Percentiles rank a stretch among this genome's conserved stretches.
phyloP scores from a whole-genome alignment of 495 filamentous ascomycete species.

The Usnea hakonensis region DNA sequence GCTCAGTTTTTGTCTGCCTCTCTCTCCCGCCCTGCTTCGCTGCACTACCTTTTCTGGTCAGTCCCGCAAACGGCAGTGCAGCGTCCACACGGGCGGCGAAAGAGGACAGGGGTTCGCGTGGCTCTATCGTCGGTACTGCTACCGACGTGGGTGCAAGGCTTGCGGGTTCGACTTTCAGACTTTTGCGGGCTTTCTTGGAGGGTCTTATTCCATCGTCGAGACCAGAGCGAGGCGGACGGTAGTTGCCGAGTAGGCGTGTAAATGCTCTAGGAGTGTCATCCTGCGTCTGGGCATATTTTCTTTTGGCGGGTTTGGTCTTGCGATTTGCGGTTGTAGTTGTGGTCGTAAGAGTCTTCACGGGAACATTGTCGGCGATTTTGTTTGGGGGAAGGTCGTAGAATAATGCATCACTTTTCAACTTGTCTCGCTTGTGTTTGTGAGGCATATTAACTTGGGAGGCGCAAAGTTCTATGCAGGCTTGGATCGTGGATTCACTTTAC shows the following conservation, averaged over 20 bases:
- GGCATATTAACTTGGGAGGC: conserved; percentile 48
- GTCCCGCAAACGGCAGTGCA: conserved; percentile 62
- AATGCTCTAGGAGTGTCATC: conserved; percentile 88
- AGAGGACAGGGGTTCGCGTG: conserved; percentile 73
- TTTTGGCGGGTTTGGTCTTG: conserved; percentile 40
- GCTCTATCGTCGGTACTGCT: conserved; percentile 59
- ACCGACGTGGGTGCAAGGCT: conserved; percentile 11
- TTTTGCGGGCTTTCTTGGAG: conserved; percentile 23
- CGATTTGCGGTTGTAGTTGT: conserved; percentile 25
- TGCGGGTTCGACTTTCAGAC: conserved; percentile 5
- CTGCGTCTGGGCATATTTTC: conserved; percentile 41
- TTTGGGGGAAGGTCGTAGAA: conserved; percentile 72
- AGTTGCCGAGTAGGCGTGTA: conserved; percentile 66
- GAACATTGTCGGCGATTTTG: conserved; percentile 60
- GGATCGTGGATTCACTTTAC: too few species aligned
- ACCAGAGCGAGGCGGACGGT: conserved; percentile 45
- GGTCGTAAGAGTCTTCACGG: conserved; percentile 34
- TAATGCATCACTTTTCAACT: conserved; percentile 25
- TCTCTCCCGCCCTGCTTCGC: conserved; percentile 37
- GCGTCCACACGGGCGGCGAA: conserved; percentile 82
- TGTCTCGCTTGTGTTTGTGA: conserved; percentile 71
- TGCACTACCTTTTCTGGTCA: conserved; percentile 44
- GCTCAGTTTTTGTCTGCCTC: conserved; percentile 71
- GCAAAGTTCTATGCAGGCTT: not conserved
- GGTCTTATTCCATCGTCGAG: conserved; percentile 56